A percentile compares a stretch with the other conserved stretches of the same genome.
phyloP scores from a whole-genome alignment of 805 yeast genomes.

The Wilhelminamyces savonicus region DNA sequence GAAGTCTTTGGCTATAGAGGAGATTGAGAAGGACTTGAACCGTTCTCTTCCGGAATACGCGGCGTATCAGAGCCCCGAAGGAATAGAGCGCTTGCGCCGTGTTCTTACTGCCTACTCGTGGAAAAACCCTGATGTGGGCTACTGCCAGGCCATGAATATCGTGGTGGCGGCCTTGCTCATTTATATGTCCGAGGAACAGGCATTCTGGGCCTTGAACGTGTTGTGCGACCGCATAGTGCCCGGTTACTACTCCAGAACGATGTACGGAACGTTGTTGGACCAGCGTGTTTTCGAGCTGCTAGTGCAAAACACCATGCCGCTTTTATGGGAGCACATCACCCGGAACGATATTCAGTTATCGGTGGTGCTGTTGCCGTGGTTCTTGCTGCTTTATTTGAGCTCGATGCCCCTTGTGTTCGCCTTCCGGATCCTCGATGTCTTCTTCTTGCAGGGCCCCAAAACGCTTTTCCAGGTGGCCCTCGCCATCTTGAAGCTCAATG shows the following conservation, averaged over 20 bases:
- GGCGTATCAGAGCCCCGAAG: conserved; percentile 83
- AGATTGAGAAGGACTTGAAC: conserved; percentile 92
- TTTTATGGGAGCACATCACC: conserved; percentile 75
- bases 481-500: conserved; percentile 84
- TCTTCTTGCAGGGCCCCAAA: conserved; percentile 84
- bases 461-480: conserved; percentile 89
- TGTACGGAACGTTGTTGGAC: conserved; percentile 94
- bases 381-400: conserved; percentile 78
- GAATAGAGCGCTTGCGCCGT: conserved; percentile 76
- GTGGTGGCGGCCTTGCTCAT: conserved; percentile 74
- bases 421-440: conserved; percentile 82
- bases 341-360: conserved; percentile 83
- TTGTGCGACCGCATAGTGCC: conserved; percentile 85
- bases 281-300: conserved; percentile 90
- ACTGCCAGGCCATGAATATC: conserved; percentile 98
- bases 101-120: conserved; percentile 93
- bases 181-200: conserved; percentile 94
- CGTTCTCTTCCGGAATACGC: conserved; percentile 94
- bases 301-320: conserved; percentile 85
- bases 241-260: conserved; percentile 92
- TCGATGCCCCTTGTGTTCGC: conserved; percentile 95
- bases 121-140: conserved; percentile 96
- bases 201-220: conserved; percentile 83
- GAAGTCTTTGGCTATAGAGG: conserved; percentile 82
- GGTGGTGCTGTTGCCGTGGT: conserved; percentile 95